A percentile compares a stretch with the other conserved stretches of the same genome.
These are phyloP conservation scores for Lathyrus aphaca DNA, from an alignment of 306 rosid species.

Conservation along the genomic window DNA sequence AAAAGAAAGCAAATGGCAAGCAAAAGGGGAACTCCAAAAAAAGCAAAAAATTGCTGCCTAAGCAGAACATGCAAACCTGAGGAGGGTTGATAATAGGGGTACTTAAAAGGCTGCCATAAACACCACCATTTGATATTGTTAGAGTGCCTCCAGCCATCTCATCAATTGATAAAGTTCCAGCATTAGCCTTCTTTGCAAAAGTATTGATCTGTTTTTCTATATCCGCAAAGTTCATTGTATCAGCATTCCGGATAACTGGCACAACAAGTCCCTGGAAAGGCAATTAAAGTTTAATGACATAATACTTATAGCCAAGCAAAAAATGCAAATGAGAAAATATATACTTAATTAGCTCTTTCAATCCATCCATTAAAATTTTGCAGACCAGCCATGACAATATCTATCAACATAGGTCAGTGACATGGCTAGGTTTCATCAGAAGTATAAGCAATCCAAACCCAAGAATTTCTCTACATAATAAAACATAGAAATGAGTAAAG, in stretches of 20 bases:
- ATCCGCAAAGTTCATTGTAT: slow-evolving; percentile 73
- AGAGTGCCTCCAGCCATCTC: slow-evolving; percentile 91
- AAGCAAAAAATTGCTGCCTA: not conserved
- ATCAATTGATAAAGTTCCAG: slow-evolving; percentile 76
- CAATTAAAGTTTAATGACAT: not conserved
- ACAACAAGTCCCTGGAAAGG: slow-evolving; percentile 70
- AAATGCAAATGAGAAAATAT: slow-evolving; percentile 7
- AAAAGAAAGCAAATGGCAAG: slow-evolving; percentile 3
- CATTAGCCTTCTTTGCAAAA: slow-evolving; percentile 79
- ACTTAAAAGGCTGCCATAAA: slow-evolving; percentile 83
- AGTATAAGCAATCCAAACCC: slow-evolving; percentile 2
- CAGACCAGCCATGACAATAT: slow-evolving; percentile 27
- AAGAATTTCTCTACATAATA: slow-evolving; percentile 20
- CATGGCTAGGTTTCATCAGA: slow-evolving; percentile 16
- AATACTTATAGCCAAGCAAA: not conserved
- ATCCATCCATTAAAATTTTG: slow-evolving; percentile 27
- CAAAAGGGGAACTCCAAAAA: not conserved
- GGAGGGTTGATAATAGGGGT: slow-evolving; percentile 90
- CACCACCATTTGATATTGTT: slow-evolving; percentile 89
- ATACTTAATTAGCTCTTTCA: slow-evolving; percentile 14
- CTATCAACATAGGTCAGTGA: slow-evolving; percentile 13
- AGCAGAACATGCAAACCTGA: slow-evolving; percentile 56
- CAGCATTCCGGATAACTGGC: slow-evolving; percentile 78
- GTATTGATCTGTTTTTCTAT: slow-evolving; percentile 80
- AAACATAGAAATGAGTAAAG: slow-evolving; percentile 27